These are phyloP conservation scores for Avena eriantha DNA, from an alignment of 176 grass and related monocot genomes.

Conservation along the genomic window DNA sequence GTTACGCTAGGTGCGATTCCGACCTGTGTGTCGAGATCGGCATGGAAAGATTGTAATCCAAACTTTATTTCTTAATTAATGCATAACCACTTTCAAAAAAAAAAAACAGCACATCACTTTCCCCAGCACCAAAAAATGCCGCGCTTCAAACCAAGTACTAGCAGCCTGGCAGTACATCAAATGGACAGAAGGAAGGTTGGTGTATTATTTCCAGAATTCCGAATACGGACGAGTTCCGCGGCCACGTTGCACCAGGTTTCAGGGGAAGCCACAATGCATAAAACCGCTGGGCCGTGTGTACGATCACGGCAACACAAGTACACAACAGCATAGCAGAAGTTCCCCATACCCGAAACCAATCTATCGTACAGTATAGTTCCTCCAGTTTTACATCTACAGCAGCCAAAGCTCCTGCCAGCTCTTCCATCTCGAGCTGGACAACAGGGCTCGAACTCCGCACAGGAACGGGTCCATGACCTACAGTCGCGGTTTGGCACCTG, in stretches of 20 bases:
- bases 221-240: background rate
- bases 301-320: background rate
- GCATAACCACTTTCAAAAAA: too few relatives aligned
- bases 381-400: background rate
- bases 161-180: too few relatives aligned
- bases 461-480: background rate
- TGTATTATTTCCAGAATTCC: background rate
- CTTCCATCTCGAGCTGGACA: background rate
- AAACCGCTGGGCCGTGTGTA: background rate
- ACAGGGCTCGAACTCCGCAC: background rate
- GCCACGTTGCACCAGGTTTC: background rate
- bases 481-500: conserved; percentile 27
- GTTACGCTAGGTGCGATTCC: too few relatives aligned
- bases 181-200: background rate
- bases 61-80: too few relatives aligned
- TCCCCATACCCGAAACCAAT: background rate
- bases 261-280: background rate
- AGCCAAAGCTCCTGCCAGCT: background rate
- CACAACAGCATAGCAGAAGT: background rate
- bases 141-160: too few relatives aligned
- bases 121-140: background rate
- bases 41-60: too few relatives aligned
- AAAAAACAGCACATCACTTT: too few relatives aligned
- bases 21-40: too few relatives aligned
- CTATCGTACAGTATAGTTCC: background rate